These are phyloP conservation scores for Fusarium avenaceum DNA, from an alignment of 2,329 filamentous ascomycete species.

Conservation along the genomic window DNA sequence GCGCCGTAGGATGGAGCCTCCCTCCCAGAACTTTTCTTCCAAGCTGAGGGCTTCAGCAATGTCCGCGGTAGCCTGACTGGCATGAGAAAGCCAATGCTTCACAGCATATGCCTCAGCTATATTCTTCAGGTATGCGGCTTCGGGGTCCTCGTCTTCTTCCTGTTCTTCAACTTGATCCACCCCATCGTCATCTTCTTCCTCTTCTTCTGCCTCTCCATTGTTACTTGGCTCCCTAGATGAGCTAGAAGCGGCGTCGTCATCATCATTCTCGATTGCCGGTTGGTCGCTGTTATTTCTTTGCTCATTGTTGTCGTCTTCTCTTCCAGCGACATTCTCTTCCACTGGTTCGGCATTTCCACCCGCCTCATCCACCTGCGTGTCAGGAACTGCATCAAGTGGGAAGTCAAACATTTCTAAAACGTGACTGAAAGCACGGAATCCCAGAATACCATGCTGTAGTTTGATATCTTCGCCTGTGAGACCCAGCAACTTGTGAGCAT, in stretches of 20 bases:
- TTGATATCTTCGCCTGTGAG: slow-evolving; percentile 57
- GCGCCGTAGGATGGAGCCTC: slow-evolving; percentile 53
- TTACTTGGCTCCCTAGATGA: slow-evolving; percentile 3
- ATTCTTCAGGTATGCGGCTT: slow-evolving; percentile 47
- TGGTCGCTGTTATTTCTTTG: slow-evolving; percentile 1
- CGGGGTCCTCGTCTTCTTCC: slow-evolving; percentile 44
- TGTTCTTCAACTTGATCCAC: not conserved
- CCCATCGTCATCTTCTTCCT: not conserved
- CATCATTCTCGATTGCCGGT: not conserved
- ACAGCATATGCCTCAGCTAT: slow-evolving; percentile 55
- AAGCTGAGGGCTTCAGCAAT: slow-evolving; percentile 58
- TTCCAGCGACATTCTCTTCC: not conserved
- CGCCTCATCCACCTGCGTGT: slow-evolving; percentile 7
- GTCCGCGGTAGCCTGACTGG: slow-evolving; percentile 57
- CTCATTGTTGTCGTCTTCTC: slow-evolving; percentile 25
- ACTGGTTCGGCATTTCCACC: not conserved
- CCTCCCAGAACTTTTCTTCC: slow-evolving; percentile 57
- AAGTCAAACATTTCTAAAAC: slow-evolving; percentile 54
- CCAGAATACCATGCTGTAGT: slow-evolving; percentile 59
- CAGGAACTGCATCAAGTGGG: slow-evolving; percentile 9
- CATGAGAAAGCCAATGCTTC: slow-evolving; percentile 59
- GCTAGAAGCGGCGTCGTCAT: slow-evolving; percentile 5
- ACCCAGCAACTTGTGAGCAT: slow-evolving; percentile 51
- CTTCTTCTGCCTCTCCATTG: slow-evolving; percentile 26
- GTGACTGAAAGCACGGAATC: slow-evolving; percentile 56